Percentiles rank a stretch among this genome's conserved stretches.
Evolutionary conservation across 148 eudicot species (phyloP).

Genomic region (Rhododendron williamsianum): DNA sequence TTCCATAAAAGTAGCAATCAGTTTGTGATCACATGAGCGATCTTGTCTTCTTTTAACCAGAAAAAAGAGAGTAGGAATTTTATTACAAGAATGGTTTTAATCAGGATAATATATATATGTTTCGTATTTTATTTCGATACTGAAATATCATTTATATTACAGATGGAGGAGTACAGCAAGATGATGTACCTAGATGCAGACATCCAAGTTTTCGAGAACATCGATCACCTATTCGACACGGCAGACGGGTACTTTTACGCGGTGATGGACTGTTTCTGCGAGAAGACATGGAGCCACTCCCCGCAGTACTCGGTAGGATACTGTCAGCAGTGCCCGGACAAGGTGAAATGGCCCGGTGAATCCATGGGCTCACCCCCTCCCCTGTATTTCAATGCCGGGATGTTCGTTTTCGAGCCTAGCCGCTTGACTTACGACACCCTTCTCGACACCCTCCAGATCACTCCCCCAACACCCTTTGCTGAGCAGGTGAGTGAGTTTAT

Average conservation of each 20-base stretch:
- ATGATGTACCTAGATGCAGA: conserved; percentile 34
- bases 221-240: conserved; percentile 30
- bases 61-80: not conserved
- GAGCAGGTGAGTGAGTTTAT: conserved; percentile 18
- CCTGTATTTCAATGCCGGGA: conserved; percentile 29
- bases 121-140: not conserved
- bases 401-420: conserved; percentile 28
- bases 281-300: conserved; percentile 34
- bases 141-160: not conserved
- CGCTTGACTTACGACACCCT: conserved; percentile 18
- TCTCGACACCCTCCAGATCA: conserved; percentile 18
- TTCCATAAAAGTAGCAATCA: not conserved
- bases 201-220: conserved; percentile 29
- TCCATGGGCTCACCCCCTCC: conserved; percentile 33
- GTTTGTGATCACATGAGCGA: not conserved
- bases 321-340: conserved; percentile 34
- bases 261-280: conserved; percentile 35
- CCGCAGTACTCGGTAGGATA: conserved; percentile 29
- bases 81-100: not conserved
- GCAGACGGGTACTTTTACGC: conserved; percentile 27
- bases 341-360: conserved; percentile 24
- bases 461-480: conserved; percentile 23
- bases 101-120: not conserved
- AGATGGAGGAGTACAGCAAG: conserved; percentile 32
- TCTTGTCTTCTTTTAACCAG: not conserved